These are phyloP conservation scores for Talaromyces sp. DNA, from an alignment of 2,329 filamentous ascomycete genomes.

Conservation along the genomic window DNA sequence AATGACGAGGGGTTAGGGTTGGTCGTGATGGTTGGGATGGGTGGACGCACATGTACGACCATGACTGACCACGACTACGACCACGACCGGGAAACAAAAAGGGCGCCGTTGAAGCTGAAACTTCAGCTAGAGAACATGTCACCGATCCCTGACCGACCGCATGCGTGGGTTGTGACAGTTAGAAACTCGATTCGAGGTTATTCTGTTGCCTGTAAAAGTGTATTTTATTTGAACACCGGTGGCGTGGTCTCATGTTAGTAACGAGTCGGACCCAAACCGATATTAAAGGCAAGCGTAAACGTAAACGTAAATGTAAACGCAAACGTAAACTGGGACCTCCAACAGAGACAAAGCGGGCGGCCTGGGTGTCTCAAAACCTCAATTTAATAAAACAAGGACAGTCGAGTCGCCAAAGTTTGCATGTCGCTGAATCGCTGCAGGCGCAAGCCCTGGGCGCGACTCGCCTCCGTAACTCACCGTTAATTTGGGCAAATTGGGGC, in stretches of 20 bases:
- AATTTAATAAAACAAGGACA: not conserved
- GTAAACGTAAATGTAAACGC: too few species aligned
- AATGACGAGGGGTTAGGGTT: not conserved
- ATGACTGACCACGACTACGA: too few species aligned
- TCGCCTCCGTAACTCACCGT: not conserved
- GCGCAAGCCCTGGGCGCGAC: not conserved
- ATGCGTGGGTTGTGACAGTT: not conserved
- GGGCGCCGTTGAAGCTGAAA: not conserved
- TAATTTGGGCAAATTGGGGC: too few species aligned
- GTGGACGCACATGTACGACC: not conserved
- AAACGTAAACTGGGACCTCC: too few species aligned
- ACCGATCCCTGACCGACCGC: not conserved
- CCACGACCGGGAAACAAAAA: not conserved
- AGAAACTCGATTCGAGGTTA: not conserved
- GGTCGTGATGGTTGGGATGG: too few species aligned
- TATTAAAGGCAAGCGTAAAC: too few species aligned
- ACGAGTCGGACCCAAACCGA: too few species aligned
- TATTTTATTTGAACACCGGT: not conserved
- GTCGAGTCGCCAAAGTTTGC: not conserved
- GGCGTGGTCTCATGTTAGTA: too few species aligned
- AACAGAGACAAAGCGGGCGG: too few species aligned
- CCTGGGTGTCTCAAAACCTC: not conserved
- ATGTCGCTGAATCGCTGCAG: not conserved
- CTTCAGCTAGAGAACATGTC: not conserved
- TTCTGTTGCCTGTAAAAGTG: not conserved